Evolutionary conservation across 495 filamentous ascomycete genomes (phyloP).

Genomic region (Glarea lozoyensis): DNA sequence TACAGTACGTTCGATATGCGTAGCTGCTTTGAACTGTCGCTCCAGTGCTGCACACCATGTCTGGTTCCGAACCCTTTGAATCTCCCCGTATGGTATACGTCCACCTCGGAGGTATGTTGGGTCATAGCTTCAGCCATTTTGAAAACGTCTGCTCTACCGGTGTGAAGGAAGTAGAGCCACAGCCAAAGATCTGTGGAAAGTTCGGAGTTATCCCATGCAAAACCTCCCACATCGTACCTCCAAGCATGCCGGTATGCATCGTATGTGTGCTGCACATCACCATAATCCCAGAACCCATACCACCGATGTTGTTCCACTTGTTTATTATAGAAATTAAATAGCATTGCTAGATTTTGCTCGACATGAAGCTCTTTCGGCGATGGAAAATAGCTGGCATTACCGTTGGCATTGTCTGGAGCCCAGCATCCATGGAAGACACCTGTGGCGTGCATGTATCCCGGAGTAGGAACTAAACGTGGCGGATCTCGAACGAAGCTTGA

Average conservation of each 20-base stretch:
- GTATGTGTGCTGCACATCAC: slow-evolving; percentile 43
- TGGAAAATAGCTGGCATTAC: too few relatives aligned
- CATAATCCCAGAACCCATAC: slow-evolving; percentile 45
- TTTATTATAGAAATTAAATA: slow-evolving; percentile 34
- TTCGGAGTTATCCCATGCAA: slow-evolving; percentile 47
- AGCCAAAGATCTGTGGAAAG: slow-evolving; percentile 42
- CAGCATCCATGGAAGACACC: too few relatives aligned
- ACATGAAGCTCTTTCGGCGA: too few relatives aligned
- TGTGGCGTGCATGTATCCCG: slow-evolving; percentile 32
- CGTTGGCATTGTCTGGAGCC: too few relatives aligned
- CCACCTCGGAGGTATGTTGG: slow-evolving; percentile 40
- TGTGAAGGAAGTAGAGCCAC: slow-evolving; percentile 43
- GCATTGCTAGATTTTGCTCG: slow-evolving; percentile 34
- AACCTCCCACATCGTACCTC: slow-evolving; percentile 44
- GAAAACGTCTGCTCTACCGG: slow-evolving; percentile 34
- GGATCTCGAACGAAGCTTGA: slow-evolving; percentile 27
- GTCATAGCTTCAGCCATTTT: slow-evolving; percentile 39
- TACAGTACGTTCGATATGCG: slow-evolving; percentile 38
- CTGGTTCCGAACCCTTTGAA: slow-evolving; percentile 41
- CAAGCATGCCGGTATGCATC: slow-evolving; percentile 38
- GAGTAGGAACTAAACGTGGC: slow-evolving; percentile 28
- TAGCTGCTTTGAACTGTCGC: slow-evolving; percentile 40
- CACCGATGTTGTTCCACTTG: slow-evolving; percentile 36
- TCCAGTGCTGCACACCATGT: slow-evolving; percentile 43
- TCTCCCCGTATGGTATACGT: slow-evolving; percentile 37